Evolutionary conservation across 2,329 filamentous ascomycete genomes (phyloP), one percentile per base, ranked within the genome.

Genomic region (Microdochium paspali): DNA sequence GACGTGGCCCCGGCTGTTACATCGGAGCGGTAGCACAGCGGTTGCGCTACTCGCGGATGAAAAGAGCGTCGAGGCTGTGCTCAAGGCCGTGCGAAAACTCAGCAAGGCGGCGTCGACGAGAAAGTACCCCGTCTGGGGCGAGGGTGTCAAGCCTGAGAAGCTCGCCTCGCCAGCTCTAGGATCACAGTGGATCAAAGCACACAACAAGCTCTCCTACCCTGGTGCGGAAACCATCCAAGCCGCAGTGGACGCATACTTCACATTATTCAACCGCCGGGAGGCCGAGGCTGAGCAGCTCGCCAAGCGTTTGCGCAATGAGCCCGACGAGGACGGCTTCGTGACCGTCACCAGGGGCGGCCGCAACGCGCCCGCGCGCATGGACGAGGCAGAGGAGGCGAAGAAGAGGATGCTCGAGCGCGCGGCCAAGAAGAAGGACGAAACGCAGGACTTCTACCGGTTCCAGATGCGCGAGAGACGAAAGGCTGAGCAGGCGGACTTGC

Each of bases 291-390:
- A 60, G 54, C 82, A 70, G 68, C 75, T 72, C 61, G 85, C 68
- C 61, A 82, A 79, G 67, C 70, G 77, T 47, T 70, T 84, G 51
- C 81, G 87, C 51, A 84, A 85, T 55, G 83, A 89, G 58, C 89
- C 91, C 0, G 93, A 98, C 64, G 90, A 89, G 60, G 93, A 98
- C 64, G 93, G 93, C 2, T 98, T 98, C 63, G 78, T 97, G 44
- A 97, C 90, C 3, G 93, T 98, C 23, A 86, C 84, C 1, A 78
- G 87, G 47, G 90, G 90, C 24, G 86, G 87, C 32, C 73, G 84
- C 49, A 75, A 75, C 6, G 85, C 84, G n/a, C 82, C 87, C 1
- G 90, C 87, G 2, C 78, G 83, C 47, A 76, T 82, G 51, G 84
- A 84, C 55, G 89, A 86, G 57, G 80, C 82, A 15, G 77, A 82